Evolutionary conservation across 2,329 filamentous ascomycete genomes (phyloP).

Genomic region (Trichoderma cornu-damae): DNA sequence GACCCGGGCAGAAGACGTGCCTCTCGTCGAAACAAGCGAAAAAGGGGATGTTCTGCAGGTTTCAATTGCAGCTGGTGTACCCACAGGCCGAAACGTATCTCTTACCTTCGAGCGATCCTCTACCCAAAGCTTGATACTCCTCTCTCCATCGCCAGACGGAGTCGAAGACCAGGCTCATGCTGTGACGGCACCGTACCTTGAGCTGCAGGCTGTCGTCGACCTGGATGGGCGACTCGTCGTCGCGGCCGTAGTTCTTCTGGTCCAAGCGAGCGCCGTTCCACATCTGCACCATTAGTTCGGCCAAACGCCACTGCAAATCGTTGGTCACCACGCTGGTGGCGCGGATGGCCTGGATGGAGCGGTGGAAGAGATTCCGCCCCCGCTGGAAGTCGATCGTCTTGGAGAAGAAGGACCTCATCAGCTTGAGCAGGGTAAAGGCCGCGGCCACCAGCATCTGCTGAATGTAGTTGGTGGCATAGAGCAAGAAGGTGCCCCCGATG

Average conservation of each 20-base stretch:
- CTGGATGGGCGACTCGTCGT: constrained; percentile 45
- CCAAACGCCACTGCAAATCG: constrained; percentile 72
- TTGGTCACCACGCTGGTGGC: constrained; percentile 71
- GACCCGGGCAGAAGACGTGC: neutral
- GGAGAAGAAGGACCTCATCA: constrained; percentile 72
- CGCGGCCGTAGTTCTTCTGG: constrained; percentile 43
- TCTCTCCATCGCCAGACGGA: constrained; percentile 82
- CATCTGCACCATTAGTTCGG: constrained; percentile 81
- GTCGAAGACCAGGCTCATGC: constrained; percentile 80
- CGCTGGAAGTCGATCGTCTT: constrained; percentile 64
- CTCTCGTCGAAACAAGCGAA: constrained; percentile 24
- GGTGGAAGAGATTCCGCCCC: constrained; percentile 64
- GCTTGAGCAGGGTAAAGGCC: constrained; percentile 70
- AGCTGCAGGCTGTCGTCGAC: constrained; percentile 70
- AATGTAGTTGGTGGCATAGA: constrained; percentile 68
- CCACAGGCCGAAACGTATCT: constrained; percentile 23
- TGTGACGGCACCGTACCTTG: constrained; percentile 77
- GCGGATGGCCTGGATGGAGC: constrained; percentile 64
- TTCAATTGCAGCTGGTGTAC: constrained; percentile 18
- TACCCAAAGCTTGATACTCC: constrained; percentile 67
- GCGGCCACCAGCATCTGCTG: constrained; percentile 83
- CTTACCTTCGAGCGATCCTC: constrained; percentile 67
- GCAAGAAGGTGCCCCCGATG: constrained; percentile 51
- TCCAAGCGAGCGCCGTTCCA: constrained; percentile 67
- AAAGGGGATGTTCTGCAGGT: constrained; percentile 5